Evolutionary conservation across 176 grass and related monocot species (phyloP).

Genomic region (Elymus sibiricus): DNA sequence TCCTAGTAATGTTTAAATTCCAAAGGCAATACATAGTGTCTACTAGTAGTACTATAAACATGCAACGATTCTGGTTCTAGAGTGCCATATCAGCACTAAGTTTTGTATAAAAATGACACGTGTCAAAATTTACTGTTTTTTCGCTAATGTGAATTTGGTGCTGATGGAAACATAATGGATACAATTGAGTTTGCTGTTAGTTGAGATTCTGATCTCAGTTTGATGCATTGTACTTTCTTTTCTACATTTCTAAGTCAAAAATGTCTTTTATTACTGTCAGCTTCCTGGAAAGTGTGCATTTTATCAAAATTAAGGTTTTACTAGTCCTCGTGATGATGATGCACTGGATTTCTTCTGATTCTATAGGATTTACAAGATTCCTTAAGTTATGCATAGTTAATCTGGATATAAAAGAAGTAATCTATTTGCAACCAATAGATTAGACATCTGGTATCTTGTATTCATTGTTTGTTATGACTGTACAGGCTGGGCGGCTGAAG

Average conservation of each 20-base stretch:
- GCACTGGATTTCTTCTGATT: background rate
- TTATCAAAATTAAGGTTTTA: background rate
- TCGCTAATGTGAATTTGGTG: background rate
- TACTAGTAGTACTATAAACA: background rate
- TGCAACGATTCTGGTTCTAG: background rate
- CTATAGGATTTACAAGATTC: no score
- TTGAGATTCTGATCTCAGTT: background rate
- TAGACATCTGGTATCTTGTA: background rate
- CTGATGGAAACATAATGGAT: background rate
- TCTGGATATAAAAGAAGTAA: background rate
- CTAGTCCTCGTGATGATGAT: background rate
- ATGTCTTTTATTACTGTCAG: background rate
- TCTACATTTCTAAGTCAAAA: background rate
- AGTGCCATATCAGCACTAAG: background rate
- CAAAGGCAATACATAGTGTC: background rate
- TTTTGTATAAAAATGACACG: background rate
- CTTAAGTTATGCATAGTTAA: background rate
- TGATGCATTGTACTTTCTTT: background rate
- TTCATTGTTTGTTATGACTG: conserved; percentile 17
- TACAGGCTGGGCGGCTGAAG: conserved; percentile 62
- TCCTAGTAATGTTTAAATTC: background rate
- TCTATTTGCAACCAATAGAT: background rate
- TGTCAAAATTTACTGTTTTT: background rate
- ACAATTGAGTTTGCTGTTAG: background rate
- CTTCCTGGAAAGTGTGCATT: background rate